phyloP scores from a whole-genome alignment of 1,284 basidiomycete genomes.

The Boletus smithii region DNA sequence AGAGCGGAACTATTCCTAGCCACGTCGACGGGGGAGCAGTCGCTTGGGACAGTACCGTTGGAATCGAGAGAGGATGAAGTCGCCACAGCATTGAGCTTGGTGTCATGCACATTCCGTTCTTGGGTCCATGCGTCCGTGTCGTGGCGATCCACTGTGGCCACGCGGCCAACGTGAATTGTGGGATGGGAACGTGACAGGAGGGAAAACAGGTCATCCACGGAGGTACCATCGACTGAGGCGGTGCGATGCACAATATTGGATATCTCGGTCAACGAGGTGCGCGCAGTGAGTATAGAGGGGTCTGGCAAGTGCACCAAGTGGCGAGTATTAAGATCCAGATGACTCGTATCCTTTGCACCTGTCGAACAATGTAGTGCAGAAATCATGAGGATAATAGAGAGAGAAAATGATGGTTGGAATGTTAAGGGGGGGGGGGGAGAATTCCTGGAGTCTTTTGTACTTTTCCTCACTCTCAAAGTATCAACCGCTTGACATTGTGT shows the following conservation, averaged over 20 bases:
- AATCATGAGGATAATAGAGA: conserved; percentile 8
- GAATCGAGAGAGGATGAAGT: conserved; percentile 12
- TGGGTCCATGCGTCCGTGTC: conserved; percentile 27
- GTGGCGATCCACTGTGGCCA: conserved; percentile 27
- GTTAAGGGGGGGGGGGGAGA: background rate
- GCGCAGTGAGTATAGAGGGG: background rate
- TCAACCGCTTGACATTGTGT: conserved; percentile 8
- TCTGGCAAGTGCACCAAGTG: conserved; percentile 2
- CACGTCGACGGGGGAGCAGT: conserved; percentile 1
- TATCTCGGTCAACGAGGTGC: conserved; percentile 7
- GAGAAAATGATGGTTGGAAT: background rate
- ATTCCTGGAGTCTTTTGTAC: conserved; percentile 24
- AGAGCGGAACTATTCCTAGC: conserved; percentile 1
- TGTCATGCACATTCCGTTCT: conserved; percentile 12
- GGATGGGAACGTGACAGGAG: conserved; percentile 10
- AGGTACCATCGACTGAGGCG: background rate
- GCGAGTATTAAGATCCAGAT: background rate
- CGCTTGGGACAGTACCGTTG: conserved; percentile 3
- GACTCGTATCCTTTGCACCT: conserved; percentile 1
- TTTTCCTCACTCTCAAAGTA: conserved; percentile 3
- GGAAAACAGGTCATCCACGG: conserved; percentile 2
- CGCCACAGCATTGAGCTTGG: conserved; percentile 7
- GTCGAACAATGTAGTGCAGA: conserved; percentile 1
- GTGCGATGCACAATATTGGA: conserved; percentile 2
- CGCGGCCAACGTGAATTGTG: conserved; percentile 17